phyloP scores from a whole-genome alignment of 2,329 filamentous ascomycete species.

The Diplodia scrobiculata region DNA sequence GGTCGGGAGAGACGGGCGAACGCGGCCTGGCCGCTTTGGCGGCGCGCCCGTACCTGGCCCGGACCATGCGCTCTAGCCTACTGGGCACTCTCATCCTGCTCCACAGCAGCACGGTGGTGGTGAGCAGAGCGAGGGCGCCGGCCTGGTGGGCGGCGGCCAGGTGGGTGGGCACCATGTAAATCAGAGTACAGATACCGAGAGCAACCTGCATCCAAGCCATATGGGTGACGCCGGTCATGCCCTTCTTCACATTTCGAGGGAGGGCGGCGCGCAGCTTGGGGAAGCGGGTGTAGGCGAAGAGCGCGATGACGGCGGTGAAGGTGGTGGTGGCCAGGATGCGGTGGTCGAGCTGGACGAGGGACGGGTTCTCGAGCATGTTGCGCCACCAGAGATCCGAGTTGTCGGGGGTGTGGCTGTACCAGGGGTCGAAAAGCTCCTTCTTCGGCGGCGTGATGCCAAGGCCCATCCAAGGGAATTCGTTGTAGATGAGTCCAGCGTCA shows the following conservation, averaged over 20 bases:
- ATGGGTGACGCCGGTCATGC: conserved; percentile 77
- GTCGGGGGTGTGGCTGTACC: conserved; percentile 79
- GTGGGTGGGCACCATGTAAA: conserved; percentile 89
- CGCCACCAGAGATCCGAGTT: conserved; percentile 89
- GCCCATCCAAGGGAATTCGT: conserved; percentile 97
- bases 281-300: conserved; percentile 79
- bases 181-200: conserved; percentile 84
- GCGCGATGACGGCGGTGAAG: conserved; percentile 74
- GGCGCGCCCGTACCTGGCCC: not conserved
- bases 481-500: conserved; percentile 96
- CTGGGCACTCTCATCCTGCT: conserved; percentile 11
- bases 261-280: conserved; percentile 62
- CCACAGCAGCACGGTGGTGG: conserved; percentile 40
- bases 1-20: conserved; percentile 14
- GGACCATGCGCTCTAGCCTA: conserved; percentile 11
- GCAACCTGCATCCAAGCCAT: conserved; percentile 79
- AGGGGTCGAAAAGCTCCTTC: conserved; percentile 79
- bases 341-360: conserved; percentile 92
- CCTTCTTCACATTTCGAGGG: conserved; percentile 65
- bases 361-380: conserved; percentile 96
- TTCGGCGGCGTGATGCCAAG: conserved; percentile 76
- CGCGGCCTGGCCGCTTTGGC: not conserved
- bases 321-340: conserved; percentile 88
- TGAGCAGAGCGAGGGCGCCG: conserved; percentile 80
- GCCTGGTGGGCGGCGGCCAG: conserved; percentile 92